Percentiles rank a stretch among this genome's conserved stretches.
These are phyloP conservation scores for Erodium texanum DNA, from an alignment of 441 rosid species.

Conservation along the genomic window DNA sequence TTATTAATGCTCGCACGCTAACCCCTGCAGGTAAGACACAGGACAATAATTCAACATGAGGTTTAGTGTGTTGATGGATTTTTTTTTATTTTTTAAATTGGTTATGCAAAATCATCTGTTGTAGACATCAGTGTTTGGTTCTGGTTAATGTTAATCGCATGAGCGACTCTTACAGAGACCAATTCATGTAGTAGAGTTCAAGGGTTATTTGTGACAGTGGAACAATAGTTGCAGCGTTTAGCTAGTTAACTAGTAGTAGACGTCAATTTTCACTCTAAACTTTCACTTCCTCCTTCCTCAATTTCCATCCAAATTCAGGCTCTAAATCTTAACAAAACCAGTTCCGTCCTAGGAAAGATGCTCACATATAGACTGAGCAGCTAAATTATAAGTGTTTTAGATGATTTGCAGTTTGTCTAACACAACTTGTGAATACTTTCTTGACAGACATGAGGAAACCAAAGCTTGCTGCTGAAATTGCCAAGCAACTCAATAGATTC, in stretches of 20 bases:
- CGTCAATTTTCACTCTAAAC: not conserved
- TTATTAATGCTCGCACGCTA: constrained; percentile 77
- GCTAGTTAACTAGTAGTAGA: not conserved
- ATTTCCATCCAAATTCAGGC: not conserved
- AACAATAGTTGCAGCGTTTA: not conserved
- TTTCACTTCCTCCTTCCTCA: not conserved
- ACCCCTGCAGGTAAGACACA: constrained; percentile 45
- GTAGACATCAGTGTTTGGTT: not conserved
- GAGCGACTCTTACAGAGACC: not conserved
- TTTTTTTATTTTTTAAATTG: not conserved
- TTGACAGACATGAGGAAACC: constrained; percentile 70
- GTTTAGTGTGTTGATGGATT: not conserved
- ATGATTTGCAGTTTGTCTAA: constrained; percentile 5
- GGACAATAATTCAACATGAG: not conserved
- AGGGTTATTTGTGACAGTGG: not conserved
- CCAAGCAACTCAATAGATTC: constrained; percentile 68
- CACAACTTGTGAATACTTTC: not conserved
- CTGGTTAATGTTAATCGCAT: not conserved
- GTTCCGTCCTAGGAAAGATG: not conserved
- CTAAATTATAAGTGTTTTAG: not conserved
- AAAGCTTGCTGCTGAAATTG: constrained; percentile 73
- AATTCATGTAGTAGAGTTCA: not conserved
- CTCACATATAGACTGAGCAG: not conserved
- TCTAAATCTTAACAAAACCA: not conserved
- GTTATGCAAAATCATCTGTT: not conserved